Percentiles rank a stretch among this genome's conserved stretches.
Conservation (phyloP, 2,329 filamentous ascomycete species). For the Aspergillus unguis region DNA sequence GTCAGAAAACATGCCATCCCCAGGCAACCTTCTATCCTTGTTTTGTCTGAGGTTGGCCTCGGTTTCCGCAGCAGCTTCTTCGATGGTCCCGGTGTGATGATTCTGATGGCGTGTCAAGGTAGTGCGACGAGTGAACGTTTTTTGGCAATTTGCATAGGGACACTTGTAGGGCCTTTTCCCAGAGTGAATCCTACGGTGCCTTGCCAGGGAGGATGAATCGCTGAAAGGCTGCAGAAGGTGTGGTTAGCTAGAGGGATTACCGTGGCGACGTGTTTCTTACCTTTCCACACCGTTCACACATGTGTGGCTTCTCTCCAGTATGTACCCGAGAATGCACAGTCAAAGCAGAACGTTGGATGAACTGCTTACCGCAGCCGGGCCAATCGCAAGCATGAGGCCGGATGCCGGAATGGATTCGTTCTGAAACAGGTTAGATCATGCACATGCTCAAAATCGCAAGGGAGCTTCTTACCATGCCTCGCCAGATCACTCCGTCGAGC, state of each 20-base stretch:
- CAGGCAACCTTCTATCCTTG: constrained; percentile 37
- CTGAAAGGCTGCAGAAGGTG: constrained; percentile 72
- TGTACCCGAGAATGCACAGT: constrained; percentile 95
- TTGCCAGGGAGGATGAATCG: constrained; percentile 88
- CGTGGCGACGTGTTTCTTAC: constrained; percentile 49
- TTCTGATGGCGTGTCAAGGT: constrained; percentile 95
- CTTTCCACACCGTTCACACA: constrained; percentile 96
- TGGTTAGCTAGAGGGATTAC: background rate
- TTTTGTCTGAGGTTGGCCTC: constrained; percentile 72
- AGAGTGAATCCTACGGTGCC: constrained; percentile 91
- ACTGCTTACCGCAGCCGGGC: constrained; percentile 86
- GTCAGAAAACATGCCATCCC: constrained; percentile 44
- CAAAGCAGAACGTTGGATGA: constrained; percentile 92
- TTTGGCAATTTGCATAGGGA: constrained; percentile 94
- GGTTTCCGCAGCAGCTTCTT: constrained; percentile 86
- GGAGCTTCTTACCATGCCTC: constrained; percentile 70
- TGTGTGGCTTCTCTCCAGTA: constrained; percentile 96
- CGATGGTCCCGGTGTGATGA: constrained; percentile 90
- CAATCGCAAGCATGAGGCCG: constrained; percentile 91
- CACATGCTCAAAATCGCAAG: background rate
- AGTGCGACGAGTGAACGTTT: constrained; percentile 94
- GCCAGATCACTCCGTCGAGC: constrained; percentile 90
- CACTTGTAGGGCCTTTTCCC: constrained; percentile 97
- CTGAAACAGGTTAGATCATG: constrained; percentile 45
- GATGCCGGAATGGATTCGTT: constrained; percentile 90